phyloP scores from a whole-genome alignment of 495 filamentous ascomycete genomes.

The Podospora fimiseda region DNA sequence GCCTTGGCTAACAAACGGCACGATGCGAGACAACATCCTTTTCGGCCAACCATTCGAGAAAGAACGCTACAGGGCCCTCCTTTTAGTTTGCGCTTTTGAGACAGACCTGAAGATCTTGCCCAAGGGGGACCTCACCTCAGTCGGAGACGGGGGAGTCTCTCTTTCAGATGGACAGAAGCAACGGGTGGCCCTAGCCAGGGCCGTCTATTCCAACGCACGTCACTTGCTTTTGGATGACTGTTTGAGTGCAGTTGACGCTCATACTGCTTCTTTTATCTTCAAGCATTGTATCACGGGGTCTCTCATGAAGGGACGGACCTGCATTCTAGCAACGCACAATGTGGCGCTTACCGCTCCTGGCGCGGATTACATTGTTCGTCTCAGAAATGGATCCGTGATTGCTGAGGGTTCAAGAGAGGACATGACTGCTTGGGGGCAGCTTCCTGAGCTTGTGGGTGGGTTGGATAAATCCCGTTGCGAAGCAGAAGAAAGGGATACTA shows the following conservation, averaged over 20 bases:
- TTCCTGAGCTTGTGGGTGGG: constrained; percentile 6
- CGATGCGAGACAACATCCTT: constrained; percentile 42
- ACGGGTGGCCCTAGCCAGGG: not conserved
- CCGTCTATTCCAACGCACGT: not conserved
- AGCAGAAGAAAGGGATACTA: not conserved
- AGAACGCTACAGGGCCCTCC: constrained; percentile 71
- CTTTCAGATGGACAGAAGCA: constrained; percentile 62
- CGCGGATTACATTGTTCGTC: constrained; percentile 1
- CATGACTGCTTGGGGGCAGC: constrained; percentile 7
- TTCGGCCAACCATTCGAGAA: constrained; percentile 37
- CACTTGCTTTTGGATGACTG: constrained; percentile 1
- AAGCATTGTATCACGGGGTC: constrained; percentile 7
- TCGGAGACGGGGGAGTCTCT: constrained; percentile 73
- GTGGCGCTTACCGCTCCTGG: constrained; percentile 1
- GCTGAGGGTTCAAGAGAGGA: constrained; percentile 5
- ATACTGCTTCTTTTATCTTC: constrained; percentile 7
- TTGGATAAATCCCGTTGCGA: not conserved
- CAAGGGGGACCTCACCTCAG: constrained; percentile 77
- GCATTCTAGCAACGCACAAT: constrained; percentile 19
- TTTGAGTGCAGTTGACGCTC: constrained; percentile 6
- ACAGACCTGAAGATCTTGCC: constrained; percentile 75
- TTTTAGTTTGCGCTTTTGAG: constrained; percentile 69
- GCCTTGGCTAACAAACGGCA: constrained; percentile 34
- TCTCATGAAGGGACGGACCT: constrained; percentile 9
- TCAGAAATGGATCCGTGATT: constrained; percentile 7